These are phyloP conservation scores for Botrytis squamosa DNA, from an alignment of 2,329 filamentous ascomycete species.

Conservation along the genomic window DNA sequence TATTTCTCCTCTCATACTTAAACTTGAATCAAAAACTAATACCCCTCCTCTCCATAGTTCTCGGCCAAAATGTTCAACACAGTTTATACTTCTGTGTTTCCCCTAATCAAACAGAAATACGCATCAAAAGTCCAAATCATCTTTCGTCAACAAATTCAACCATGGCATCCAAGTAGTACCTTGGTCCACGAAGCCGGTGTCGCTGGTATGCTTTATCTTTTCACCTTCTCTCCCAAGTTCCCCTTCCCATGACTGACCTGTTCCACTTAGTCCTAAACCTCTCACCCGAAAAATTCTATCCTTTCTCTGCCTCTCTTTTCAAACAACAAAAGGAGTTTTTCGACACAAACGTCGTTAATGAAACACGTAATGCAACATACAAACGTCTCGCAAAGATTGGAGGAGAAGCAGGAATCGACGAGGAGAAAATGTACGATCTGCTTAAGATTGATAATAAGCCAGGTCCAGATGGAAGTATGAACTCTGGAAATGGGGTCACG, in stretches of 20 bases:
- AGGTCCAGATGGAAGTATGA: constrained; percentile 65
- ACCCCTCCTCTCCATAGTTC: constrained; percentile 41
- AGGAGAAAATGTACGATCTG: constrained; percentile 65
- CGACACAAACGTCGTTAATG: constrained; percentile 78
- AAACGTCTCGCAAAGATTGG: constrained; percentile 72
- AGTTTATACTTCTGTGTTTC: constrained; percentile 64
- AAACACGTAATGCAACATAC: constrained; percentile 84
- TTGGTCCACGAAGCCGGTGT: constrained; percentile 79
- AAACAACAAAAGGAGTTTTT: constrained; percentile 74
- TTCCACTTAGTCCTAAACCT: background rate
- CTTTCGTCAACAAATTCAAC: constrained; percentile 89
- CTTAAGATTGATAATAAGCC: constrained; percentile 69
- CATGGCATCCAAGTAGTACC: constrained; percentile 88
- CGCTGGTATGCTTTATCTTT: constrained; percentile 48
- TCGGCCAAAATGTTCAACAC: constrained; percentile 71
- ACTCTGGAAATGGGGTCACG: constrained; percentile 78
- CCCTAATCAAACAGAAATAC: constrained; percentile 62
- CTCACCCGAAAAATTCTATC: constrained; percentile 70
- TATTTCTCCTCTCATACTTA: background rate
- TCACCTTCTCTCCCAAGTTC: background rate
- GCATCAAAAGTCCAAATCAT: constrained; percentile 64
- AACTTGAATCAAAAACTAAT: background rate
- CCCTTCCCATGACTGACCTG: background rate
- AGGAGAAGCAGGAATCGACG: constrained; percentile 64
- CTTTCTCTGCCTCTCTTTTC: constrained; percentile 62